A percentile compares a stretch with the other conserved stretches of the same genome.
Evolutionary conservation across 257 asterid genomes (phyloP).

Genomic region (Penstemon newberryi): DNA sequence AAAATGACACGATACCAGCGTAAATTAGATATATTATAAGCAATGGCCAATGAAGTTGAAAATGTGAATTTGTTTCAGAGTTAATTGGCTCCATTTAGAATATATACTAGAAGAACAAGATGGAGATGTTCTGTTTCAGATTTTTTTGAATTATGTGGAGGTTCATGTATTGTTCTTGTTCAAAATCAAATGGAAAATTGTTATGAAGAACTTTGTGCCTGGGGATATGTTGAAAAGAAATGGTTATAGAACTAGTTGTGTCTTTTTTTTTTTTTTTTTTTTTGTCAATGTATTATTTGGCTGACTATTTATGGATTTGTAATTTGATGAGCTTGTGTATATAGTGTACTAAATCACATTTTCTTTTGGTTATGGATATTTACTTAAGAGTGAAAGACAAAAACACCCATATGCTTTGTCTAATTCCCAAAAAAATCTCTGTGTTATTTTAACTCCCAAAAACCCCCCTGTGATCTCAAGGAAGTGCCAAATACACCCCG

Average conservation of each 20-base stretch:
- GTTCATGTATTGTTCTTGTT: constrained; percentile 20
- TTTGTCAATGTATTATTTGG: constrained; percentile 11
- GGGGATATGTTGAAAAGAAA: constrained; percentile 2
- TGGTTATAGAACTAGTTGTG: constrained; percentile 4
- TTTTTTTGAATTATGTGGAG: constrained; percentile 25
- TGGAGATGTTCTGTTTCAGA: background rate
- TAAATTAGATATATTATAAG: background rate
- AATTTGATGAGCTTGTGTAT: background rate
- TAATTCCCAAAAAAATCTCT: too few species aligned
- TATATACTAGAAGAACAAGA: constrained; percentile 14
- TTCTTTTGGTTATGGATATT: too few species aligned
- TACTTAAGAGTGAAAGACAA: too few species aligned
- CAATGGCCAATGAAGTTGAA: background rate
- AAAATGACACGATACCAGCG: background rate
- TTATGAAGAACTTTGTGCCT: background rate
- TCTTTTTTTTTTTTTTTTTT: background rate
- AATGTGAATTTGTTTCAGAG: constrained; percentile 11
- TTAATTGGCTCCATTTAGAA: background rate
- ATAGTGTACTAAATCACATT: background rate
- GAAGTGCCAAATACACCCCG: too few species aligned
- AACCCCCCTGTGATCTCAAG: too few species aligned
- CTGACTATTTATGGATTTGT: background rate
- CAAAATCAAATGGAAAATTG: background rate
- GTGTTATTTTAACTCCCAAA: too few species aligned
- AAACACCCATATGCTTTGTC: too few species aligned